Evolutionary conservation across 495 filamentous ascomycete genomes (phyloP).

Genomic region (Geoglossum glabrum): DNA sequence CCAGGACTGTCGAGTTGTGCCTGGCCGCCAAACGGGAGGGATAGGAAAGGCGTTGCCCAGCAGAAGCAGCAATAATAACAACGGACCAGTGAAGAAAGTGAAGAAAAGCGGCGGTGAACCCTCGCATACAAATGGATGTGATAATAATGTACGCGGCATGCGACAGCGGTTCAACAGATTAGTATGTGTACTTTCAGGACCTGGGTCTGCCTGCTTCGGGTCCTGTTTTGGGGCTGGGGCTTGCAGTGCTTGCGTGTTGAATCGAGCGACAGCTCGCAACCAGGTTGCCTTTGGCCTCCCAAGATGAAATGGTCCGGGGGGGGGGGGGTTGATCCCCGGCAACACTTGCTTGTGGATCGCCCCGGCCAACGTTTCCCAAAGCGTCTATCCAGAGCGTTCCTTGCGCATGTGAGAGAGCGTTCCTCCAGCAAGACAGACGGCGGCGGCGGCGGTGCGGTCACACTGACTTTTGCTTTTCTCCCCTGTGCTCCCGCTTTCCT

Average conservation of each 20-base stretch:
- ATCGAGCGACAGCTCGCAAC: background rate
- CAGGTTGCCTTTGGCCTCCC: background rate
- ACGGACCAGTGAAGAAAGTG: background rate
- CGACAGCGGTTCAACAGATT: constrained; percentile 1
- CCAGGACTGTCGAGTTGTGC: background rate
- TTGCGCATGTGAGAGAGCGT: background rate
- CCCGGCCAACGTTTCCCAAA: background rate
- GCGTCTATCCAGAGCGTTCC: background rate
- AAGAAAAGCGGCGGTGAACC: background rate
- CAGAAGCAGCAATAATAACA: background rate
- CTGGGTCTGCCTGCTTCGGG: background rate
- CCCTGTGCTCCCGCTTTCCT: no score
- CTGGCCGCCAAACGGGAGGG: background rate
- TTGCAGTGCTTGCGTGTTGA: background rate
- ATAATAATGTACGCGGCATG: constrained; percentile 2
- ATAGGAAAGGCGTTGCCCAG: background rate
- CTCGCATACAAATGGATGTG: background rate
- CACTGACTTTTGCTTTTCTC: no score
- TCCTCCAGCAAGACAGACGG: no score
- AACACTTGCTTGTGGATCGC: background rate
- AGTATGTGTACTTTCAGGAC: background rate
- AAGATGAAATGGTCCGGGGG: background rate
- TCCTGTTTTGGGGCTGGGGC: background rate
- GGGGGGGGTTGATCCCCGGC: background rate
- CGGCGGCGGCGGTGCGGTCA: no score